Conservation (phyloP, 176 grass and related monocot species). For the Musa troglodytarum region DNA sequence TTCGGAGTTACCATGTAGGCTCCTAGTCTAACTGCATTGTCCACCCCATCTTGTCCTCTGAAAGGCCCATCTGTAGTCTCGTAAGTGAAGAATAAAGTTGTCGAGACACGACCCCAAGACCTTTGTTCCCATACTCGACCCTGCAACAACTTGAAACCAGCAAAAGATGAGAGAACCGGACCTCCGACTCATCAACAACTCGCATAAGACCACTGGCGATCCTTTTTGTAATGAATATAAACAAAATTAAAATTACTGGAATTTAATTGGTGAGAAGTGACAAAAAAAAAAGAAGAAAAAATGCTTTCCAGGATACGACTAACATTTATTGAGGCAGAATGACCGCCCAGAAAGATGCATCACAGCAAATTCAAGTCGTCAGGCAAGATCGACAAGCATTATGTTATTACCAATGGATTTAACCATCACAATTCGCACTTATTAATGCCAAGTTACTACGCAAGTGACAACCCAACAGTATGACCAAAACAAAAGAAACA, state of each 20-base stretch:
- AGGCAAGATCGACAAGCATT: no score
- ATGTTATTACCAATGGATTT: no score
- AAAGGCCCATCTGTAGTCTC: constrained; percentile 77
- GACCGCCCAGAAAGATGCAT: no score
- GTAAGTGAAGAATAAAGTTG: constrained; percentile 68
- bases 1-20: not conserved
- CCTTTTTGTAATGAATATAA: not conserved
- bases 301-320: not conserved
- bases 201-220: no score
- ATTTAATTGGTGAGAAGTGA: not conserved
- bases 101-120: constrained; percentile 61
- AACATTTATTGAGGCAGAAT: no score
- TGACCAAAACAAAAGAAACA: no score
- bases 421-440: no score
- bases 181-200: no score
- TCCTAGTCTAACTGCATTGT: constrained; percentile 54
- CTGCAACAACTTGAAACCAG: constrained; percentile 29
- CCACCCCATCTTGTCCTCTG: constrained; percentile 68
- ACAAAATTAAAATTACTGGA: not conserved
- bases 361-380: no score
- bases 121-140: constrained; percentile 60
- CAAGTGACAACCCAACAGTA: no score
- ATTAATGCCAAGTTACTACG: no score
- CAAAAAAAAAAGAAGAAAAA: not conserved
- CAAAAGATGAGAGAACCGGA: not conserved